Evolutionary conservation across 1,139 yeast genomes (phyloP).

Genomic region (Taphrina pruni): DNA sequence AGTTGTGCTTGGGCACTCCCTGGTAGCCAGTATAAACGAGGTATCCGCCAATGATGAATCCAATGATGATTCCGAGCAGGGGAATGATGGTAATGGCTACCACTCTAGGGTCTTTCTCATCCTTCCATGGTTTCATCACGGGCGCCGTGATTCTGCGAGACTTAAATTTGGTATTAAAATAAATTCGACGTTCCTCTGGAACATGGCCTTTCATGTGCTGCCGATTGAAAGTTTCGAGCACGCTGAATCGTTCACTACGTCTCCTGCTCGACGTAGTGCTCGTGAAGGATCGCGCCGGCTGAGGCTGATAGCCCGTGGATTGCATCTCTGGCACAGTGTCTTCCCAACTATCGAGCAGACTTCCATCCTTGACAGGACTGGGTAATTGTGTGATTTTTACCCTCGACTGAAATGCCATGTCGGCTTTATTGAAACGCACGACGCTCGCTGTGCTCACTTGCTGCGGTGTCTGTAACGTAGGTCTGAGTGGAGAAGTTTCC

Average conservation of each 20-base stretch:
- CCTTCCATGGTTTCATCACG: slow-evolving; percentile 28
- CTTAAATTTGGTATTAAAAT: slow-evolving; percentile 17
- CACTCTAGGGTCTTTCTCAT: slow-evolving; percentile 18
- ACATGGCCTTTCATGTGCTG: neutral
- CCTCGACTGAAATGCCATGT: neutral
- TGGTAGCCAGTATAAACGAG: slow-evolving; percentile 43
- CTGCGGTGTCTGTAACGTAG: neutral
- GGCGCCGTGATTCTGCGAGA: slow-evolving; percentile 26
- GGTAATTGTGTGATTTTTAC: neutral
- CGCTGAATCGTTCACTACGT: slow-evolving; percentile 6
- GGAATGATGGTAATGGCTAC: slow-evolving; percentile 1
- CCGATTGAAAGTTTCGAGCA: slow-evolving; percentile 18
- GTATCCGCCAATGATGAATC: slow-evolving; percentile 40
- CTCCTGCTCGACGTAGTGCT: slow-evolving; percentile 15
- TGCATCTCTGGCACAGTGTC: slow-evolving; percentile 16
- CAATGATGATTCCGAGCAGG: slow-evolving; percentile 26
- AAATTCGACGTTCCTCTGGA: slow-evolving; percentile 1
- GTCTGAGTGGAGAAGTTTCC: slow-evolving; percentile 9
- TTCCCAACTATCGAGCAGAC: neutral
- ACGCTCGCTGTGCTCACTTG: slow-evolving; percentile 8
- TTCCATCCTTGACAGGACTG: slow-evolving; percentile 7
- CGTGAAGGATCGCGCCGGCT: slow-evolving; percentile 17
- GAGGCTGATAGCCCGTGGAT: neutral
- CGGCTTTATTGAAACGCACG: slow-evolving; percentile 2
- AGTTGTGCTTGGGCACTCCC: slow-evolving; percentile 42